These are phyloP conservation scores for Fusarium acutatum DNA, from an alignment of 2,329 filamentous ascomycete species.

Conservation along the genomic window DNA sequence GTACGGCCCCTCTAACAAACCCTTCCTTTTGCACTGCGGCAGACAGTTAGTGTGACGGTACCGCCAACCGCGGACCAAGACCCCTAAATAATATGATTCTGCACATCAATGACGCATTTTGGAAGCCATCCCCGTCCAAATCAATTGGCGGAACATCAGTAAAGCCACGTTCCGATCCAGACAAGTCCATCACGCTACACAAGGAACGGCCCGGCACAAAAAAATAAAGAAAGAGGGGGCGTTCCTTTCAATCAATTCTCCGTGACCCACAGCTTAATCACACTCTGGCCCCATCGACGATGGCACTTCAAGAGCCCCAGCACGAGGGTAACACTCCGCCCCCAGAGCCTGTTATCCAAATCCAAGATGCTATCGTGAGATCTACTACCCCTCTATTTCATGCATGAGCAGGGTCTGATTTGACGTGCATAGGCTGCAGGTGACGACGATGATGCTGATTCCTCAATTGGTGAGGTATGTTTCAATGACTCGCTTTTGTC, in stretches of 20 bases:
- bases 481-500: not conserved
- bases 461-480: not conserved
- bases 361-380: not conserved
- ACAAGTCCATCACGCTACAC: not conserved
- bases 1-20: not conserved
- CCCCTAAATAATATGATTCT: not conserved
- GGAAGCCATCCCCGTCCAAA: not conserved
- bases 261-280: not conserved
- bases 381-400: not conserved
- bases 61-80: not conserved
- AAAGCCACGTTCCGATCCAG: not conserved
- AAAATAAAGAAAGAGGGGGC: not conserved
- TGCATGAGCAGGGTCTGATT: not conserved
- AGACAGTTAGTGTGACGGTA: not conserved
- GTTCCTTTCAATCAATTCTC: not conserved
- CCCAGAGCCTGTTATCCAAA: not conserved
- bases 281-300: not conserved
- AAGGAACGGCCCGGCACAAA: not conserved
- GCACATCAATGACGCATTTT: not conserved
- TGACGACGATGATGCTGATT: not conserved
- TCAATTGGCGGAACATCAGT: not conserved
- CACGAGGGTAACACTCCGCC: not conserved
- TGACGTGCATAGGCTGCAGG: not conserved
- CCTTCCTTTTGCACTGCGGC: accelerated
- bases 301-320: not conserved